Evolutionary conservation across 805 yeast genomes (phyloP).

Genomic region (Kazachstania psychrophila): DNA sequence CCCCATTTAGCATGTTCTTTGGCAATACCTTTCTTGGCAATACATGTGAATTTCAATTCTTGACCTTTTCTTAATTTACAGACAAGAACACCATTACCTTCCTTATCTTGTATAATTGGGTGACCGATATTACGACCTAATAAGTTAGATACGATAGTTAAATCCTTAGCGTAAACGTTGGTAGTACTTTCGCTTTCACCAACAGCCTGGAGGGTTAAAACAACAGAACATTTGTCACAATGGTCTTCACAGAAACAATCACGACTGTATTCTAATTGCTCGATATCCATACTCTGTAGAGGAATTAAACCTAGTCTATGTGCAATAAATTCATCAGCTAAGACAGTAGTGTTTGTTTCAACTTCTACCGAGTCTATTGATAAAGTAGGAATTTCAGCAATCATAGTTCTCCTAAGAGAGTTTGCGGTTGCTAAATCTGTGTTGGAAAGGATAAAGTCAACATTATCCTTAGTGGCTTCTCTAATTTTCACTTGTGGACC

Average conservation of each 20-base stretch:
- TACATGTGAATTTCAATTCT: slow-evolving; percentile 78
- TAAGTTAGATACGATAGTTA: slow-evolving; percentile 37
- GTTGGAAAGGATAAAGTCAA: slow-evolving; percentile 79
- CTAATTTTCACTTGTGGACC: slow-evolving; percentile 81
- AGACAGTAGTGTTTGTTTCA: slow-evolving; percentile 82
- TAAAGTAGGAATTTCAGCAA: slow-evolving; percentile 93
- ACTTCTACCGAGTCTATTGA: slow-evolving; percentile 95
- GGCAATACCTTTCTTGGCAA: slow-evolving; percentile 95
- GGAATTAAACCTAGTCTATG: slow-evolving; percentile 94
- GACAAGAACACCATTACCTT: slow-evolving; percentile 75
- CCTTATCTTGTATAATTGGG: slow-evolving; percentile 76
- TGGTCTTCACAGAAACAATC: slow-evolving; percentile 98
- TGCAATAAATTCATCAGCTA: slow-evolving; percentile 93
- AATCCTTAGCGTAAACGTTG: slow-evolving; percentile 82
- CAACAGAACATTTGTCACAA: slow-evolving; percentile 91
- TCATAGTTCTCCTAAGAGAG: slow-evolving; percentile 81
- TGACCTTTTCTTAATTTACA: slow-evolving; percentile 90
- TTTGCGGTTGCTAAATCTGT: slow-evolving; percentile 88
- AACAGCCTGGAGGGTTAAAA: slow-evolving; percentile 73
- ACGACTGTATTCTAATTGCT: slow-evolving; percentile 74
- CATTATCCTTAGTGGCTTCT: slow-evolving; percentile 74
- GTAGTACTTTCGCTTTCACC: slow-evolving; percentile 83
- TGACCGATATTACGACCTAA: slow-evolving; percentile 50
- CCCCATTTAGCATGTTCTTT: slow-evolving; percentile 99
- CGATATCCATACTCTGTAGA: slow-evolving; percentile 73